phyloP scores from a whole-genome alignment of 2,329 filamentous ascomycete species.

The Aureobasidium sp. region DNA sequence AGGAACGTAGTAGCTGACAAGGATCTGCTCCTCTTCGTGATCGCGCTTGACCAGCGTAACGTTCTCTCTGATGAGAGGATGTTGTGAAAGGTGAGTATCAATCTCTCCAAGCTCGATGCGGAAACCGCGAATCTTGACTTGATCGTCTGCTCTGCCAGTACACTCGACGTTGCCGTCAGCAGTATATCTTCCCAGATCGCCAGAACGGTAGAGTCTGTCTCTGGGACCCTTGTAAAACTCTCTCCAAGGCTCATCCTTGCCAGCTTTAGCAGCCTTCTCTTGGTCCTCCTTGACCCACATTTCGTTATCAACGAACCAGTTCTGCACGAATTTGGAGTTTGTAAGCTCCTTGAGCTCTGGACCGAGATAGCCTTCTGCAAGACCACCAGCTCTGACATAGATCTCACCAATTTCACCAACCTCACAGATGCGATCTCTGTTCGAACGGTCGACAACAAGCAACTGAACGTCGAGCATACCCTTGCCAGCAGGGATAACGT shows the following conservation, averaged over 20 bases:
- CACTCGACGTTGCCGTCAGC: slow-evolving; percentile 65
- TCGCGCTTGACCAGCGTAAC: slow-evolving; percentile 78
- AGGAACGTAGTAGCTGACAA: slow-evolving; percentile 87
- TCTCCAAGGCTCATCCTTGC: slow-evolving; percentile 63
- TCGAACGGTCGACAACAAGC: slow-evolving; percentile 66
- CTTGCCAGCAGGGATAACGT: slow-evolving; percentile 73
- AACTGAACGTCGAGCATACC: slow-evolving; percentile 89
- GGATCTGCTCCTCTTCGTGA: slow-evolving; percentile 72
- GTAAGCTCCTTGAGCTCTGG: slow-evolving; percentile 53
- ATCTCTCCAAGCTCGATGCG: slow-evolving; percentile 92
- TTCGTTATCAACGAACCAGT: slow-evolving; percentile 75
- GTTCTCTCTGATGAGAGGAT: slow-evolving; percentile 72
- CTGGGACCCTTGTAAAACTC: slow-evolving; percentile 70
- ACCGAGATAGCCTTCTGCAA: slow-evolving; percentile 72
- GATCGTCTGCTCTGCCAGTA: slow-evolving; percentile 73
- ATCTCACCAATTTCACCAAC: slow-evolving; percentile 81
- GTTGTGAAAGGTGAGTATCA: slow-evolving; percentile 68
- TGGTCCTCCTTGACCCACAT: slow-evolving; percentile 61
- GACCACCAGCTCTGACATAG: slow-evolving; percentile 69
- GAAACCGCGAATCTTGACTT: slow-evolving; percentile 95
- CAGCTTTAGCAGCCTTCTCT: slow-evolving; percentile 38
- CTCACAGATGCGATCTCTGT: slow-evolving; percentile 61
- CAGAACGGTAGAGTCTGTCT: slow-evolving; percentile 79
- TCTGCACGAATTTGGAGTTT: slow-evolving; percentile 67
- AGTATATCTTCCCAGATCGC: slow-evolving; percentile 73